Conservation (phyloP, 2,329 filamentous ascomycete genomes). For the Pestalotiopsis sp. region DNA sequence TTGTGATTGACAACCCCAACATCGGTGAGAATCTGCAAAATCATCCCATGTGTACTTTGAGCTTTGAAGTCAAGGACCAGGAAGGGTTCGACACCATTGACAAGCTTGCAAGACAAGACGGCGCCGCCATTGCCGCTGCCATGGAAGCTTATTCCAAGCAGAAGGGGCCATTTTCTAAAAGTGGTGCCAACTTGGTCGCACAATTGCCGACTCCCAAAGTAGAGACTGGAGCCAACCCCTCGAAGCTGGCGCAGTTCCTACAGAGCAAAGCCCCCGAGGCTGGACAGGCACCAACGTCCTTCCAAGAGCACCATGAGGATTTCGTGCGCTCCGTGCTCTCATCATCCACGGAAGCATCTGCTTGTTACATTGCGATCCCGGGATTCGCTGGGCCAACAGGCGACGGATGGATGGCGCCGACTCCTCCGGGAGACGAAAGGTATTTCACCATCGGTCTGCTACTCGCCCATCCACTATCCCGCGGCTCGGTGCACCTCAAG, state of each 20-base stretch:
- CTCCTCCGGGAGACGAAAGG: background rate
- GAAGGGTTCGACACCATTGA: conserved; percentile 25
- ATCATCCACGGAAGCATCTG: background rate
- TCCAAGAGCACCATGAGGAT: background rate
- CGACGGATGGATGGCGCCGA: background rate
- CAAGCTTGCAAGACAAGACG: conserved; percentile 21
- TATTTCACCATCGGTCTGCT: background rate
- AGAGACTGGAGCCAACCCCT: conserved; percentile 27
- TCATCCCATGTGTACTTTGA: conserved; percentile 28
- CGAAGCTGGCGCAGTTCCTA: conserved; percentile 27
- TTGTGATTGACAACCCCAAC: conserved; percentile 36
- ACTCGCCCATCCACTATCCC: no score
- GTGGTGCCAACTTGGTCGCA: conserved; percentile 22
- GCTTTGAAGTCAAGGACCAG: conserved; percentile 25
- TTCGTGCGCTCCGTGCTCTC: conserved; percentile 14
- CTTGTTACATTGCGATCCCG: background rate
- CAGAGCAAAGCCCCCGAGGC: background rate
- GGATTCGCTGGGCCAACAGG: background rate
- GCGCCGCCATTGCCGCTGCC: conserved; percentile 20
- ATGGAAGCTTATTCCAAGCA: conserved; percentile 26
- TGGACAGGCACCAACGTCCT: background rate
- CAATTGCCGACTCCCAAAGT: conserved; percentile 24
- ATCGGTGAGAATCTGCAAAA: conserved; percentile 45
- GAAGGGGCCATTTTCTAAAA: conserved; percentile 23
- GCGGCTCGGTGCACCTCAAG: no score